phyloP scores from a whole-genome alignment of 805 yeast genomes.

The Saccharomyces paradoxus region DNA sequence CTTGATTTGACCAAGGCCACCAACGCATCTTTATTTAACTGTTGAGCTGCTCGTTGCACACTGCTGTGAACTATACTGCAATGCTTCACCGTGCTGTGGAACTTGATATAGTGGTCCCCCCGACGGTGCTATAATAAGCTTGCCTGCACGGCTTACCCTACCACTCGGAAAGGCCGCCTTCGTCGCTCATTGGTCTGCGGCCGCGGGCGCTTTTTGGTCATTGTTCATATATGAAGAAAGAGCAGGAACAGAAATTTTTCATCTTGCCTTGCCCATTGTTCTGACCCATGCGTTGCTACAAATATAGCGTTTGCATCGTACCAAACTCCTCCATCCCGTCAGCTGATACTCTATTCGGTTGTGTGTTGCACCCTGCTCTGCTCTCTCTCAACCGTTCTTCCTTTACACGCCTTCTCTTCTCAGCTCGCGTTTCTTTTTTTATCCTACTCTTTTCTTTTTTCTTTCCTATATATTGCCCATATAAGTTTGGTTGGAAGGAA shows the following conservation, averaged over 20 bases:
- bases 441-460: background rate
- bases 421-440: background rate
- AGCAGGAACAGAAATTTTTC: background rate
- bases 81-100: slow-evolving; percentile 6
- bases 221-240: background rate
- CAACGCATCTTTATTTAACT: slow-evolving; percentile 13
- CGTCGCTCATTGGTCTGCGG: background rate
- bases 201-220: background rate
- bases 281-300: background rate
- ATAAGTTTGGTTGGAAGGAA: background rate
- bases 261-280: background rate
- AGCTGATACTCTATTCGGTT: background rate
- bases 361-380: background rate
- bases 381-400: background rate
- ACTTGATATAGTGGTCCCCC: slow-evolving; percentile 27
- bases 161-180: background rate
- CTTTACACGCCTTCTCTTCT: background rate
- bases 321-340: background rate
- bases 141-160: background rate
- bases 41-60: slow-evolving; percentile 21
- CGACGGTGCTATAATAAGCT: slow-evolving; percentile 26
- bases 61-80: slow-evolving; percentile 10
- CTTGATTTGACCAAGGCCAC: slow-evolving; percentile 29
- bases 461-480: background rate
- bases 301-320: background rate